Conservation (phyloP, 1,284 basidiomycete species). For the Puccinia novopanici region DNA sequence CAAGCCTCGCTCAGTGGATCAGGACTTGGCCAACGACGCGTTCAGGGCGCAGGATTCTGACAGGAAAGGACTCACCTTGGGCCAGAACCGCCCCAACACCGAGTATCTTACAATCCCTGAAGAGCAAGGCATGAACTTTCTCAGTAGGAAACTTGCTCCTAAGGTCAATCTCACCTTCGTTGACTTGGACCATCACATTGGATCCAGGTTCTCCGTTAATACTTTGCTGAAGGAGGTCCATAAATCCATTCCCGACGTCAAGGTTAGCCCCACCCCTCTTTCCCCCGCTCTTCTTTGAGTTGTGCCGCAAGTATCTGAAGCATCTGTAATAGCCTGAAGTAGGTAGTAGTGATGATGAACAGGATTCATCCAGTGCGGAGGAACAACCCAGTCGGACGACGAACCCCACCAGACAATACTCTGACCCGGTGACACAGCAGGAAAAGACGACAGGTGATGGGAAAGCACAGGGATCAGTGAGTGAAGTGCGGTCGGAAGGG, state of each 20-base stretch:
- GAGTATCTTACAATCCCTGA: background rate
- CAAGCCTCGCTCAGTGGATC: background rate
- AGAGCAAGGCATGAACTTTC: conserved; percentile 2
- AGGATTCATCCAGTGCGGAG: background rate
- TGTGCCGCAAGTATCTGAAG: too few species aligned
- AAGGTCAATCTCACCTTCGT: conserved; percentile 49
- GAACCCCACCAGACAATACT: background rate
- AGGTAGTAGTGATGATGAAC: background rate
- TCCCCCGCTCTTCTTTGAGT: too few species aligned
- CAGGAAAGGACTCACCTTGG: too few species aligned
- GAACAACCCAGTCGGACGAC: background rate
- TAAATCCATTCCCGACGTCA: conserved; percentile 39
- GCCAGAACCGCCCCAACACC: background rate
- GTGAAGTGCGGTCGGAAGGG: background rate
- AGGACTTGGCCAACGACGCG: background rate
- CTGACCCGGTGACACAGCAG: background rate
- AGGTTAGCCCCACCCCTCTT: background rate
- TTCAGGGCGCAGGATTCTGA: too few species aligned
- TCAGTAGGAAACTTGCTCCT: conserved; percentile 37
- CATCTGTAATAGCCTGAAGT: background rate
- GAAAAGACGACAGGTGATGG: too few species aligned
- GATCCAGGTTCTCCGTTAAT: conserved; percentile 45
- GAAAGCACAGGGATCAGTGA: background rate
- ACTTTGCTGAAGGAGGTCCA: conserved; percentile 49
- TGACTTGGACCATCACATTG: conserved; percentile 51